Percentiles rank a stretch among this genome's conserved stretches.
These are phyloP conservation scores for Yamadazyma jaroonii DNA, from an alignment of 1,139 yeast species.

Conservation along the genomic window DNA sequence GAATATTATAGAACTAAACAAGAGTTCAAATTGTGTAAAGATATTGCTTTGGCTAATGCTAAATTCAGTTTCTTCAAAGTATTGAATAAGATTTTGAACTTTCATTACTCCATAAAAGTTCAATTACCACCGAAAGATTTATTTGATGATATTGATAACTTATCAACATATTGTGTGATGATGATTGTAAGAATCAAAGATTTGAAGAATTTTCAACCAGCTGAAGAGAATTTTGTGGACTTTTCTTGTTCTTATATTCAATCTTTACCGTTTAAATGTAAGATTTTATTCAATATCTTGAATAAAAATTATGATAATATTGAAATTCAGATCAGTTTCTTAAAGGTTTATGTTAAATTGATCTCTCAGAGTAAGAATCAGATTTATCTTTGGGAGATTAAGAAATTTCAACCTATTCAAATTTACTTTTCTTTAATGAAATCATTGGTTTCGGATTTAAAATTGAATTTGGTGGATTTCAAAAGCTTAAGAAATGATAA, in stretches of 20 bases:
- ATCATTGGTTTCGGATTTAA: slow-evolving; percentile 6
- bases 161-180: slow-evolving; percentile 7
- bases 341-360: slow-evolving; percentile 7
- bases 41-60: slow-evolving; percentile 8
- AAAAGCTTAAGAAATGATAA: not conserved
- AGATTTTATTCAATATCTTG: slow-evolving; percentile 5
- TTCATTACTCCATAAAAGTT: slow-evolving; percentile 3
- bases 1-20: slow-evolving; percentile 5
- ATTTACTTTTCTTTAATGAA: slow-evolving; percentile 7
- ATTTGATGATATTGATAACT: slow-evolving; percentile 2
- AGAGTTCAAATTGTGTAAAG: slow-evolving; percentile 6
- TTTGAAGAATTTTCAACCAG: slow-evolving; percentile 1
- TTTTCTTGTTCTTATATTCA: slow-evolving; percentile 9
- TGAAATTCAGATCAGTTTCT: slow-evolving; percentile 7
- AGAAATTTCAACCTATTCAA: slow-evolving; percentile 12
- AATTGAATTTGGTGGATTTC: not conserved
- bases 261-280: slow-evolving; percentile 9
- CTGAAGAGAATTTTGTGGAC: slow-evolving; percentile 5
- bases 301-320: not conserved
- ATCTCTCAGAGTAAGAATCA: slow-evolving; percentile 8
- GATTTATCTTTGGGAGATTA: slow-evolving; percentile 10
- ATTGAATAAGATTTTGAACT: slow-evolving; percentile 3
- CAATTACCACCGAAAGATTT: not conserved
- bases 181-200: slow-evolving; percentile 5
- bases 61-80: slow-evolving; percentile 8